Conservation (phyloP, 2,329 filamentous ascomycete species). For the Ophiostoma tasmaniense region DNA sequence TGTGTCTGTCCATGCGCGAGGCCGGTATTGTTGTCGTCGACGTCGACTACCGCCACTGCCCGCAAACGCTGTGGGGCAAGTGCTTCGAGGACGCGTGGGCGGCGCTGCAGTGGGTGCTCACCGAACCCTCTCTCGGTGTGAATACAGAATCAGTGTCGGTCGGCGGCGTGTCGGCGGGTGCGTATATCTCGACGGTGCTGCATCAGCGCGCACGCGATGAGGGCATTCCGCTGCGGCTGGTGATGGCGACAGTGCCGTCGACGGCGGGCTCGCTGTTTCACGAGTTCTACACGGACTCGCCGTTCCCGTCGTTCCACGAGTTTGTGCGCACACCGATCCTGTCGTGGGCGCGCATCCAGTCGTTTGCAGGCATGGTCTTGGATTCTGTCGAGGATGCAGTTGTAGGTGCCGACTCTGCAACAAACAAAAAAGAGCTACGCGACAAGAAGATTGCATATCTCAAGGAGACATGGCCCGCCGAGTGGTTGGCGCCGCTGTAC, state of each 20-base stretch:
- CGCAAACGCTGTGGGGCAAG: constrained; percentile 31
- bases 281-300: constrained; percentile 29
- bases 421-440: neutral
- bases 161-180: constrained; percentile 33
- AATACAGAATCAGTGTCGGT: constrained; percentile 29
- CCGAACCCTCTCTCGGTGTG: constrained; percentile 27
- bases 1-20: constrained; percentile 32
- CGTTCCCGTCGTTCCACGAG: constrained; percentile 20
- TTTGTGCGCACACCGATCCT: constrained; percentile 32
- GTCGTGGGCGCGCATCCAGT: constrained; percentile 30
- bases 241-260: constrained; percentile 29
- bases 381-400: constrained; percentile 39
- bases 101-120: constrained; percentile 30
- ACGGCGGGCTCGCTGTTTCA: constrained; percentile 25
- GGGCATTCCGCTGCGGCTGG: constrained; percentile 29
- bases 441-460: neutral
- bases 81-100: constrained; percentile 32
- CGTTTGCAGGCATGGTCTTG: constrained; percentile 30
- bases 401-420: constrained; percentile 25
- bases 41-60: constrained; percentile 34
- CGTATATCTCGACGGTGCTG: constrained; percentile 36
- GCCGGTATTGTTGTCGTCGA: constrained; percentile 33
- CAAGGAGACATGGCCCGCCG: neutral
- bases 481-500: constrained; percentile 31
- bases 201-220: constrained; percentile 32